These are phyloP conservation scores for Solanum hybrid DNA, from an alignment of 305 asterid species.

Conservation along the genomic window DNA sequence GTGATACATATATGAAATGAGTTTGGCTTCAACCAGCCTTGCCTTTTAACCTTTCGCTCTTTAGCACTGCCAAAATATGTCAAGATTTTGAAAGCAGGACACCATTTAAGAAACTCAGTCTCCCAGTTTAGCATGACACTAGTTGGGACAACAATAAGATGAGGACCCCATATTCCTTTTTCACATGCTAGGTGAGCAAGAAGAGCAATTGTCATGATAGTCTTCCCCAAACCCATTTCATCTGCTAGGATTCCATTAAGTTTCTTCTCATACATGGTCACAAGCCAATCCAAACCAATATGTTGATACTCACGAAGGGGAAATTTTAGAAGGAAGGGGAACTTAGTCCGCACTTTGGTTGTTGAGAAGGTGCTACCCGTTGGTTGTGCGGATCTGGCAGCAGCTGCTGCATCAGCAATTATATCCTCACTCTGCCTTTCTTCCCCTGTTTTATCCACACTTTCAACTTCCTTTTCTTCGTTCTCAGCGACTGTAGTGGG, in stretches of 20 bases:
- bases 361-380: slow-evolving; percentile 97
- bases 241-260: slow-evolving; percentile 99
- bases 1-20: slow-evolving; percentile 95
- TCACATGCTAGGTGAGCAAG: slow-evolving; percentile 98
- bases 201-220: slow-evolving; percentile 96
- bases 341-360: slow-evolving; percentile 91
- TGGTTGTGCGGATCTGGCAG: slow-evolving; percentile 97
- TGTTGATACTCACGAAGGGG: slow-evolving; percentile 99
- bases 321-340: slow-evolving; percentile 93
- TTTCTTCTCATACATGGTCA: slow-evolving; percentile 97
- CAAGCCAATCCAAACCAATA: slow-evolving; percentile 99
- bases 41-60: slow-evolving; percentile 89
- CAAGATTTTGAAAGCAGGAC: slow-evolving; percentile 98
- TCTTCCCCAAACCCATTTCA: slow-evolving; percentile 99
- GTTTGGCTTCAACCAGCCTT: slow-evolving; percentile 97
- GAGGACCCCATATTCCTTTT: slow-evolving; percentile 99
- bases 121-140: slow-evolving; percentile 99
- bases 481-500: slow-evolving; percentile 24
- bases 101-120: slow-evolving; percentile 98
- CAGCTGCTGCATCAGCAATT: slow-evolving; percentile 99
- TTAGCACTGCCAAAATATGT: slow-evolving; percentile 99
- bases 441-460: slow-evolving; percentile 41
- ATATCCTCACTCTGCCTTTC: slow-evolving; percentile 53
- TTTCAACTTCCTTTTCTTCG: slow-evolving; percentile 46
- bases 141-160: slow-evolving; percentile 98